Conservation (phyloP, 2,329 filamentous ascomycete genomes). For the Stagonosporopsis chrysanthemi region DNA sequence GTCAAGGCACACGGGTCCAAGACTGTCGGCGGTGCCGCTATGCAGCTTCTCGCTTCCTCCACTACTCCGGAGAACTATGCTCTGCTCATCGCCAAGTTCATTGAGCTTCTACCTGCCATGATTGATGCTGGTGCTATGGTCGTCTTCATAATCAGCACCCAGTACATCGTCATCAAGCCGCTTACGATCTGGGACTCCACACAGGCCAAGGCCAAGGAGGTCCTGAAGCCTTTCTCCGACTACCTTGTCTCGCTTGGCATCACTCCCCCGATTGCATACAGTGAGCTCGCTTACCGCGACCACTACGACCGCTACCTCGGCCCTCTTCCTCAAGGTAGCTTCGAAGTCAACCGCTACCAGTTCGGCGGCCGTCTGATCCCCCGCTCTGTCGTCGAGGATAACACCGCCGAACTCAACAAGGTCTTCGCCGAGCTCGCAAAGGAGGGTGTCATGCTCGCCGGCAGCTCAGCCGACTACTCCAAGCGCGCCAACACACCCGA, state of each 20-base stretch:
- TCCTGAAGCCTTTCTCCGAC: constrained; percentile 33
- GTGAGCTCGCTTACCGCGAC: constrained; percentile 32
- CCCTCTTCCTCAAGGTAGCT: constrained; percentile 35
- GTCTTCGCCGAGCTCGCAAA: constrained; percentile 22
- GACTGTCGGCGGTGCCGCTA: constrained; percentile 31
- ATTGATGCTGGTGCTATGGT: constrained; percentile 32
- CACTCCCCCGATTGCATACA: constrained; percentile 30
- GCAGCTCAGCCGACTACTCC: constrained; percentile 26
- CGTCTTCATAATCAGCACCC: constrained; percentile 23
- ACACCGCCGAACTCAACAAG: constrained; percentile 25
- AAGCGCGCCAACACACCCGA: constrained; percentile 22
- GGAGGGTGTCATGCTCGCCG: constrained; percentile 27
- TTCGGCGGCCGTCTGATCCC: constrained; percentile 33
- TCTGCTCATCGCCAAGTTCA: constrained; percentile 19
- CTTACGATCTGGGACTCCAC: constrained; percentile 27
- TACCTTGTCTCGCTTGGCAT: constrained; percentile 29
- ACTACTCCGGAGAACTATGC: constrained; percentile 27
- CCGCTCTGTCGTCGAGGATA: constrained; percentile 26
- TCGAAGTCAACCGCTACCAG: constrained; percentile 29
- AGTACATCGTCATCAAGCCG: constrained; percentile 25
- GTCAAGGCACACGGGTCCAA: constrained; percentile 35
- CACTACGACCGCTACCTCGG: constrained; percentile 36
- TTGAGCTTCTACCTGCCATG: constrained; percentile 29
- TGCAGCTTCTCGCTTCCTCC: constrained; percentile 29
- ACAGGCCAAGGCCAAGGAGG: constrained; percentile 26